Percentiles rank a stretch among this genome's conserved stretches.
phyloP scores from a whole-genome alignment of 1,139 yeast species.

The Saccharomyces uvarum region DNA sequence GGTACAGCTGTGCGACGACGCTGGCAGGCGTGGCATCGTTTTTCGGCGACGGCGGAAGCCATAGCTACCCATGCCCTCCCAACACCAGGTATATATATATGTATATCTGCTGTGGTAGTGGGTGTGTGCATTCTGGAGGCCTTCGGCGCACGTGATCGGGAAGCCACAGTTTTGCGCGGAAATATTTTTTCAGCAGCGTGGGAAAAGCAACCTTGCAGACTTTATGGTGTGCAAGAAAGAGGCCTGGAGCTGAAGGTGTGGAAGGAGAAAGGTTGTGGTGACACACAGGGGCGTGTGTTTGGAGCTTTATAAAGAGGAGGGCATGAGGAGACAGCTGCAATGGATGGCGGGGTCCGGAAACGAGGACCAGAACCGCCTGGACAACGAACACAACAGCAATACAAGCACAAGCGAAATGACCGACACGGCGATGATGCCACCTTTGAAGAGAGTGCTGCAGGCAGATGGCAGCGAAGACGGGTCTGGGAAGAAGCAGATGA shows the following conservation, averaged over 20 bases:
- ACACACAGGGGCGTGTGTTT: neutral
- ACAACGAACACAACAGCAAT: neutral
- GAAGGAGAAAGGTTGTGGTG: neutral
- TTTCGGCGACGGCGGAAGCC: no score
- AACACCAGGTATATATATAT: no score
- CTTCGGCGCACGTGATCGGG: neutral
- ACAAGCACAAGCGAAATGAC: neutral
- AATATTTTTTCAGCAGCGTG: neutral
- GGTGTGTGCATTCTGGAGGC: no score
- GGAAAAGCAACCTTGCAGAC: neutral
- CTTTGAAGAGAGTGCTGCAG: neutral
- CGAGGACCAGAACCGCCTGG: neutral
- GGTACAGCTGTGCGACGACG: neutral
- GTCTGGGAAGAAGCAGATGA: conserved; percentile 1
- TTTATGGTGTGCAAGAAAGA: neutral
- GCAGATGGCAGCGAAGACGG: neutral
- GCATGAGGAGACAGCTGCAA: neutral
- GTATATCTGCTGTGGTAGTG: no score
- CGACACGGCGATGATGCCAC: conserved; percentile 1
- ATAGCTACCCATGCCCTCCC: no score
- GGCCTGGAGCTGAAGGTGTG: neutral
- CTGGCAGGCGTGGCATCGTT: no score
- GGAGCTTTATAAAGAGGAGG: neutral
- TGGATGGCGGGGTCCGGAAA: neutral
- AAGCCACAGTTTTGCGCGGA: conserved; percentile 1